Conservation (phyloP, 495 filamentous ascomycete genomes). For the Letharia lupina region DNA sequence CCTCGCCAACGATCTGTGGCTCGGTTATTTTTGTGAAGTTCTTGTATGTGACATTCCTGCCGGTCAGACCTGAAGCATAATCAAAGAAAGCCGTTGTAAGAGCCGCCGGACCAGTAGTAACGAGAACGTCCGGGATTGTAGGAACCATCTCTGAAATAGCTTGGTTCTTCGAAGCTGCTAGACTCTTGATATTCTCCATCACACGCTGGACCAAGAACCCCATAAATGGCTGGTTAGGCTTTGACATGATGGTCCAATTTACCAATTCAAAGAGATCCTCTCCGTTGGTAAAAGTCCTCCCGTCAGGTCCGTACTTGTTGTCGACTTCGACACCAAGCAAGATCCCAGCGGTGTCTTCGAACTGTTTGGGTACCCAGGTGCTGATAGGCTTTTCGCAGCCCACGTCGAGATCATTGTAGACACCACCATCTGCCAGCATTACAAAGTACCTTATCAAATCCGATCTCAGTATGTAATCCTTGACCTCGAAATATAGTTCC, state of each 20-base stretch:
- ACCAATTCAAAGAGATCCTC: conserved; percentile 32
- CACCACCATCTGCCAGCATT: conserved; percentile 48
- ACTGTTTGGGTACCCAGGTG: conserved; percentile 45
- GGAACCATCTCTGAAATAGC: conserved; percentile 12
- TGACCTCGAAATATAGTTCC: conserved; percentile 34
- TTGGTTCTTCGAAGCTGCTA: conserved; percentile 8
- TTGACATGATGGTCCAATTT: conserved; percentile 38
- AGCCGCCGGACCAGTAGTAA: conserved; percentile 26
- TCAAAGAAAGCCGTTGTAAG: conserved; percentile 21
- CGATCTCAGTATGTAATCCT: conserved; percentile 43
- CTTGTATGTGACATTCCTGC: conserved; percentile 10
- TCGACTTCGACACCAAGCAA: conserved; percentile 35
- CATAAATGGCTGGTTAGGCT: conserved; percentile 32
- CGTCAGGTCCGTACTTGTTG: conserved; percentile 17
- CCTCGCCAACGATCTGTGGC: conserved; percentile 26
- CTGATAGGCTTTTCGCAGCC: conserved; percentile 41
- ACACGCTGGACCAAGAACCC: conserved; percentile 20
- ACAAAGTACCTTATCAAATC: conserved; percentile 53
- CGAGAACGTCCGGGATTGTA: conserved; percentile 23
- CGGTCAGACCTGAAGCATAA: conserved; percentile 14
- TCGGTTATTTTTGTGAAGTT: conserved; percentile 25
- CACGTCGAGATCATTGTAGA: conserved; percentile 53
- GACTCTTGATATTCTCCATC: conserved; percentile 24
- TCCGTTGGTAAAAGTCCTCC: conserved; percentile 13
- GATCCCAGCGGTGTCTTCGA: conserved; percentile 29